Percentiles rank a stretch among this genome's conserved stretches.
phyloP scores from a whole-genome alignment of 1,139 yeast genomes.

The Sugiyamaella grinbergsii region DNA sequence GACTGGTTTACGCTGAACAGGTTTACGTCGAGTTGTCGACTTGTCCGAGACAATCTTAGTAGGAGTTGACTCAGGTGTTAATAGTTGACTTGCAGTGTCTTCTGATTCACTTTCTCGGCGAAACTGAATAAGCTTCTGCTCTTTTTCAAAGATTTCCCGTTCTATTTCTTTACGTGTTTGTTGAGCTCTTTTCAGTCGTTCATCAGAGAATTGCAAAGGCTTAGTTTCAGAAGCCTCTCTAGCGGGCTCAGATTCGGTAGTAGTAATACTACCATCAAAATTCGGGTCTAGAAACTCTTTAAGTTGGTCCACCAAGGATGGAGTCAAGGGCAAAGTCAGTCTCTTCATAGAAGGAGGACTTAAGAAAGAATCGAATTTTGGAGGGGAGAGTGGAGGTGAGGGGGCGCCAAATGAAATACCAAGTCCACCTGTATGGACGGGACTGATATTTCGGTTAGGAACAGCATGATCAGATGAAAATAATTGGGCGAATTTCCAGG shows the following conservation, averaged over 20 bases:
- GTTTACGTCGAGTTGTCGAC: neutral
- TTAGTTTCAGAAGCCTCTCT: neutral
- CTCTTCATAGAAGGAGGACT: slow-evolving; percentile 17
- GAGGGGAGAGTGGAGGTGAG: slow-evolving; percentile 2
- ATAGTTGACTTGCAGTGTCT: slow-evolving; percentile 1
- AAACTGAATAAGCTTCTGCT: slow-evolving; percentile 15
- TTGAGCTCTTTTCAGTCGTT: slow-evolving; percentile 20
- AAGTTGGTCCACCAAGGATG: slow-evolving; percentile 28
- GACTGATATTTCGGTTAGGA: neutral
- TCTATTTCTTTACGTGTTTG: slow-evolving; percentile 20
- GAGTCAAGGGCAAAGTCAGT: slow-evolving; percentile 25
- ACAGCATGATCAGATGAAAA: slow-evolving; percentile 12
- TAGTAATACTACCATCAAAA: slow-evolving; percentile 8
- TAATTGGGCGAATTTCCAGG: slow-evolving; percentile 37
- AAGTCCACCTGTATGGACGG: slow-evolving; percentile 15
- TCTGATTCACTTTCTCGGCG: slow-evolving; percentile 13
- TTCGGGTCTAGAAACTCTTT: slow-evolving; percentile 25
- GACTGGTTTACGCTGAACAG: slow-evolving; percentile 3
- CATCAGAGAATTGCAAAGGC: neutral
- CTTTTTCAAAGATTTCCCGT: slow-evolving; percentile 16
- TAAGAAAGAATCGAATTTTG: neutral
- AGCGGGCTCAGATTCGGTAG: neutral
- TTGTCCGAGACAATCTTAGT: neutral
- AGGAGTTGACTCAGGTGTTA: slow-evolving; percentile 12
- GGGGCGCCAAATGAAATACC: slow-evolving; percentile 23